Conservation (phyloP, 129 eudicot species). For the Ambrosia artemisiifolia region DNA sequence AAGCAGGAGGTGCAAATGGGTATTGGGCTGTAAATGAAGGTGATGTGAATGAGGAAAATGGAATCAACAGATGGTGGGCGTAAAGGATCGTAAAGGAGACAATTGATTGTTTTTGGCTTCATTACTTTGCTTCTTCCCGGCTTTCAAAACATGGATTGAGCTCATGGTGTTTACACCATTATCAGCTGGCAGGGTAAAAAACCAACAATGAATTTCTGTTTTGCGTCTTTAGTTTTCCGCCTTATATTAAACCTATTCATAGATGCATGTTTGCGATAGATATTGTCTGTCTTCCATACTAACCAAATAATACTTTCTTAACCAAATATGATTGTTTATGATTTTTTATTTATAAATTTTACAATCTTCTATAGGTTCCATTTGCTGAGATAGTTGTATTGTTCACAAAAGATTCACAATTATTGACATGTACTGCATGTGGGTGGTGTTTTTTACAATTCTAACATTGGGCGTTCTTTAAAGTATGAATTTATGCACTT, state of each 20-base stretch:
- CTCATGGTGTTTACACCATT: not conserved
- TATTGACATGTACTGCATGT: no score
- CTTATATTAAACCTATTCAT: conserved; percentile 6
- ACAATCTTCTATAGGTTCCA: no score
- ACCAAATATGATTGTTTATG: no score
- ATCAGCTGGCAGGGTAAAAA: not conserved
- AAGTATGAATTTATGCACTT: no score
- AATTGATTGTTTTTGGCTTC: conserved; percentile 93
- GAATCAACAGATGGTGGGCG: conserved; percentile 82
- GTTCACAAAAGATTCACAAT: no score
- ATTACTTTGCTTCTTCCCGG: conserved; percentile 96
- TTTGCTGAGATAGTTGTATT: no score
- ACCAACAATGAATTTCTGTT: not conserved
- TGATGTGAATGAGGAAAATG: conserved; percentile 43
- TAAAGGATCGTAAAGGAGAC: conserved; percentile 94
- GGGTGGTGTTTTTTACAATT: no score
- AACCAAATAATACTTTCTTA: no score
- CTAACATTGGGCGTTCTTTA: no score
- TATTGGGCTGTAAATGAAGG: conserved; percentile 30
- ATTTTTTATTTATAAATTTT: no score
- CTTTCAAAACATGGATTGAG: conserved; percentile 83
- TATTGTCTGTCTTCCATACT: not conserved
- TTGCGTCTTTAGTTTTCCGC: conserved; percentile 3
- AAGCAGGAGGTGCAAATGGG: conserved; percentile 59
- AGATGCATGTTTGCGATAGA: not conserved